Base-by-base conservation (phyloP, 768 basidiomycete genomes). In the Suillus occidentalis region DNA sequence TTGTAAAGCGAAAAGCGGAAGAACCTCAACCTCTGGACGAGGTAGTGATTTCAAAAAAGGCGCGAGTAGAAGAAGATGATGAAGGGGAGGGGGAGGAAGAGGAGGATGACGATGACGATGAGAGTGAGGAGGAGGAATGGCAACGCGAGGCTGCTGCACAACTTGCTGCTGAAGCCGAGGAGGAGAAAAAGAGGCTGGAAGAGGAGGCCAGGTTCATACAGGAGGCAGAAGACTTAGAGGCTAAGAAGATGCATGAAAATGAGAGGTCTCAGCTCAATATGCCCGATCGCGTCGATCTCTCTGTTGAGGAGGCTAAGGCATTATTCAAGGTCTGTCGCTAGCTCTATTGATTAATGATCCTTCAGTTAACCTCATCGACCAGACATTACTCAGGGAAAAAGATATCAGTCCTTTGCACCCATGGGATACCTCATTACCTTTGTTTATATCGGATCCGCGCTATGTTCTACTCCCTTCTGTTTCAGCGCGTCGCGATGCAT, bases 401-500 rank as follows among this genome's bases (percentile, higher is more conserved):
- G 86, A 97, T 65, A 86, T 99, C 67, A 95, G 95, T 71, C 96
- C 97, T 2, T 82, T 99, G 50, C 87, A 91, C 67, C 96, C 97
- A 22, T 99, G 95, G 95, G 97, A 99, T 70, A 87, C 82, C 4
- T 92, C 92, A 28, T 83, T 99, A 28, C 95, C 97, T 0, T 84
- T 90, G 45, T 97, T 99, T 75, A 89, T 98, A 63, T 89, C 89
- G 37, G 97, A 99, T 72, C 93, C 95, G n/a, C 89, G 97, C 66
- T 99, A 98, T 77, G 87, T 95, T 37, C 85, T 95, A 34, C 85
- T 96, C 16, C 86, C 91, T 9, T 92, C 91, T 7, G 88, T 91
- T 13, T 82, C 90, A 20, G 91, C 92, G 34, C 89, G 97, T 13
- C 87, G 90, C 57, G 96, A 98, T 68, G 90, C 95, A 2, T 99